These are phyloP conservation scores for Onygena corvina DNA, from an alignment of 2,329 filamentous ascomycete genomes.

Conservation along the genomic window DNA sequence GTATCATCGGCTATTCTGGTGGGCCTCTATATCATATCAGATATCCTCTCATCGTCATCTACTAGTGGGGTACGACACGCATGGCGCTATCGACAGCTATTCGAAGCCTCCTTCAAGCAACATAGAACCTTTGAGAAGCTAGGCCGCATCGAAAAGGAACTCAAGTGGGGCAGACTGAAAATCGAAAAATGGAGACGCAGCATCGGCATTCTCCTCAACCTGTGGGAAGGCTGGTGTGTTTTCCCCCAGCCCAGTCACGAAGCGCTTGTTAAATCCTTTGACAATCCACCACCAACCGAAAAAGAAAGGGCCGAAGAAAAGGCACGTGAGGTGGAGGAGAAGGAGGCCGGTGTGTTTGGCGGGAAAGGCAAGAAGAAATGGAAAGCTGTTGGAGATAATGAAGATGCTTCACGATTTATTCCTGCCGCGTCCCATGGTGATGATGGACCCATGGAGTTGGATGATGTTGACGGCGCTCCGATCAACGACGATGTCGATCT, in stretches of 20 bases:
- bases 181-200: slow-evolving; percentile 77
- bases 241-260: slow-evolving; percentile 66
- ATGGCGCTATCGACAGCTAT: slow-evolving; percentile 73
- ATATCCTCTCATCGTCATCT: slow-evolving; percentile 66
- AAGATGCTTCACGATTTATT: slow-evolving; percentile 15
- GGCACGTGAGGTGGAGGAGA: slow-evolving; percentile 33
- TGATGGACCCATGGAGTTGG: slow-evolving; percentile 19
- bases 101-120: slow-evolving; percentile 58
- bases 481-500: slow-evolving; percentile 29
- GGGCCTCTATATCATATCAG: slow-evolving; percentile 65
- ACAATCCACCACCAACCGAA: slow-evolving; percentile 51
- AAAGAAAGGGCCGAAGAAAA: slow-evolving; percentile 35
- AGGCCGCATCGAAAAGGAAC: slow-evolving; percentile 57
- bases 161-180: slow-evolving; percentile 68
- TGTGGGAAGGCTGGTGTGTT: slow-evolving; percentile 55
- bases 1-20: slow-evolving; percentile 63
- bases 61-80: slow-evolving; percentile 69
- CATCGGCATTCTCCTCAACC: slow-evolving; percentile 52
- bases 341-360: slow-evolving; percentile 24
- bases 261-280: slow-evolving; percentile 57
- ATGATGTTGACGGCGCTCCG: slow-evolving; percentile 23
- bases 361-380: slow-evolving; percentile 35
- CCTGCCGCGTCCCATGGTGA: slow-evolving; percentile 8
- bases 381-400: slow-evolving; percentile 37
- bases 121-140: slow-evolving; percentile 63